Conservation (phyloP, 1,284 basidiomycete genomes). For the Tilletia walkeri region DNA sequence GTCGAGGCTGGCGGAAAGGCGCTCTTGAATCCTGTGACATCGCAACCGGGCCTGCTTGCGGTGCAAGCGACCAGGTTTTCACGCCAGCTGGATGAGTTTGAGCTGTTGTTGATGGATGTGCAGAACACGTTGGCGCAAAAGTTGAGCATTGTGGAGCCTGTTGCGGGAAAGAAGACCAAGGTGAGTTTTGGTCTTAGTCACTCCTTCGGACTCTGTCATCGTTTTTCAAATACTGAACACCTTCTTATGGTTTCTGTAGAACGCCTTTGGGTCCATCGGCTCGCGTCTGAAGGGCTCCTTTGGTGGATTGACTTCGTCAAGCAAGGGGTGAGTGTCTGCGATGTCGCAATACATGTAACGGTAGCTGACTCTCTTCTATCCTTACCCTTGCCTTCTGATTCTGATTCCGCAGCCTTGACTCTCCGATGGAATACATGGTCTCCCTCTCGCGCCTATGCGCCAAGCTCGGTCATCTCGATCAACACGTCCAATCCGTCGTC, state of each 20-base stretch:
- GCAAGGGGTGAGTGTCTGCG: slow-evolving; percentile 2
- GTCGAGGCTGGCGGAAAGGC: slow-evolving; percentile 58
- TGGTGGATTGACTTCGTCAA: slow-evolving; percentile 9
- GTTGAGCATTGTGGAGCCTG: slow-evolving; percentile 24
- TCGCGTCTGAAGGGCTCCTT: slow-evolving; percentile 14
- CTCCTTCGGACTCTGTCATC: not conserved
- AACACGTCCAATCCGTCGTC: not conserved
- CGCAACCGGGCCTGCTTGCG: slow-evolving; percentile 35
- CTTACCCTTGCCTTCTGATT: not conserved
- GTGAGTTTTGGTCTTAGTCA: not conserved
- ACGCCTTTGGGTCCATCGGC: slow-evolving; percentile 4
- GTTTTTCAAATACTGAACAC: not conserved
- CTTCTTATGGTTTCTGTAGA: not conserved
- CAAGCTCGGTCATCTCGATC: slow-evolving; percentile 13
- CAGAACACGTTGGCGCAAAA: slow-evolving; percentile 68
- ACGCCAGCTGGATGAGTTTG: slow-evolving; percentile 66
- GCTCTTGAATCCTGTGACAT: slow-evolving; percentile 27
- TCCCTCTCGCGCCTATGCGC: slow-evolving; percentile 4
- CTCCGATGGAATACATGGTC: not conserved
- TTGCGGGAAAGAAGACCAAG: slow-evolving; percentile 59
- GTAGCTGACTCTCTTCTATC: not conserved
- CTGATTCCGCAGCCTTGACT: not conserved
- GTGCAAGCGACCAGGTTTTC: slow-evolving; percentile 53
- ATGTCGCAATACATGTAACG: not conserved
- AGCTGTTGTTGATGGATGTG: slow-evolving; percentile 77